These are phyloP conservation scores for Hypoxylon sp. DNA, from an alignment of 2,329 filamentous ascomycete genomes.

Conservation along the genomic window DNA sequence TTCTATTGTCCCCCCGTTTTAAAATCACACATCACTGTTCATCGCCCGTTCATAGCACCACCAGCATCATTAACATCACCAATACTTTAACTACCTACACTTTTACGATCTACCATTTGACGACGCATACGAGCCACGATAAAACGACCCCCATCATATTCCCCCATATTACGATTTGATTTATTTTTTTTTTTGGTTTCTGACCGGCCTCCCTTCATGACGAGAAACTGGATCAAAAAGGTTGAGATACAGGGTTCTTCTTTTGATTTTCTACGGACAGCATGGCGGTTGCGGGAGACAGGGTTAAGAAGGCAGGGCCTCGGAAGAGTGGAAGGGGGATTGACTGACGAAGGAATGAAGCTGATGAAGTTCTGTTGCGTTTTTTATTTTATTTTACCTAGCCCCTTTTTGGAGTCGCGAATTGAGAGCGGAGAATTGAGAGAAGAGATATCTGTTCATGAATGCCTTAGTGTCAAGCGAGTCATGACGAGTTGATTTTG, in stretches of 20 bases:
- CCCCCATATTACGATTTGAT: slow-evolving; percentile 31
- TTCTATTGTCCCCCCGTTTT: slow-evolving; percentile 2
- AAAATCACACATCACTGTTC: neutral
- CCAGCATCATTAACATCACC: neutral
- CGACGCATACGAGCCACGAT: slow-evolving; percentile 37
- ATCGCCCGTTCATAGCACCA: neutral
- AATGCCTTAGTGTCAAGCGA: slow-evolving; percentile 21
- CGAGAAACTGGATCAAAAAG: slow-evolving; percentile 23
- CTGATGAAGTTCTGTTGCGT: slow-evolving; percentile 18
- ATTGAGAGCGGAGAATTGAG: neutral
- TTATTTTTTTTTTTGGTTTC: slow-evolving; percentile 12
- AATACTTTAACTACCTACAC: slow-evolving; percentile 2
- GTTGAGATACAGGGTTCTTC: slow-evolving; percentile 25
- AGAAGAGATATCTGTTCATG: slow-evolving; percentile 9
- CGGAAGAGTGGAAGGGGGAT: neutral
- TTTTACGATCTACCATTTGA: slow-evolving; percentile 25
- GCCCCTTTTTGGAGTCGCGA: slow-evolving; percentile 12
- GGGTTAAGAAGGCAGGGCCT: neutral
- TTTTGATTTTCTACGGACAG: slow-evolving; percentile 7
- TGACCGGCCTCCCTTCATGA: slow-evolving; percentile 16
- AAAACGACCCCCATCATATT: slow-evolving; percentile 31
- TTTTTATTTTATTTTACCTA: slow-evolving; percentile 12
- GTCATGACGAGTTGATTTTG: slow-evolving; percentile 16
- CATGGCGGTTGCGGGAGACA: slow-evolving; percentile 4
- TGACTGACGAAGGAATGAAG: slow-evolving; percentile 23